Evolutionary conservation across 306 rosid species (phyloP).

Genomic region (Dryas octopetala): DNA sequence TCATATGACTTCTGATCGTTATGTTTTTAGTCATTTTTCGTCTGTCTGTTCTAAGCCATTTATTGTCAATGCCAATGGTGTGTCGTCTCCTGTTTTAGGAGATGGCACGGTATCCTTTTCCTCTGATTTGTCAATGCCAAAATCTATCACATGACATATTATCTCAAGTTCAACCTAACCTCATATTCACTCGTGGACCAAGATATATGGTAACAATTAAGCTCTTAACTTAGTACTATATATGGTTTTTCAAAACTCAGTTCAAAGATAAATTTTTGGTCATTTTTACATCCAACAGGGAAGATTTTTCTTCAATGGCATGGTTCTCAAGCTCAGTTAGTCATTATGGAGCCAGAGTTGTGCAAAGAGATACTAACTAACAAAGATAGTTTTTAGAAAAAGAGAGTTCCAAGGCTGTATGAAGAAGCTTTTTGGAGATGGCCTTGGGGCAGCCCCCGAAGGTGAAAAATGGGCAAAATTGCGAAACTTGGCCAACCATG

Average conservation of each 20-base stretch:
- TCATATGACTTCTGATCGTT: no score
- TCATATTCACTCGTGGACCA: conserved; percentile 1
- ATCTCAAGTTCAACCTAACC: conserved; percentile 8
- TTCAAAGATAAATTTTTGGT: not conserved
- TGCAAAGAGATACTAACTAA: conserved; percentile 33
- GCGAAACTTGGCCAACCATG: conserved; percentile 20
- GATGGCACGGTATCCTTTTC: no score
- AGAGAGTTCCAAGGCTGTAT: not conserved
- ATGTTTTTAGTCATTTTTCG: no score
- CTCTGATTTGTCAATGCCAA: no score
- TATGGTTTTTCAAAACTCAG: not conserved
- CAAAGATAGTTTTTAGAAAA: conserved; percentile 18
- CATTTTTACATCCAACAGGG: no score
- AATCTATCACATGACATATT: conserved; percentile 15
- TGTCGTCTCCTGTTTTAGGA: no score
- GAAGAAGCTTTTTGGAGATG: conserved; percentile 34
- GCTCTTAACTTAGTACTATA: not conserved
- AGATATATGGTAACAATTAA: conserved; percentile 7
- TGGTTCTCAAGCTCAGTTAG: conserved; percentile 26
- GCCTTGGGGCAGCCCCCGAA: conserved; percentile 12
- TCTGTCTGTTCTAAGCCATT: no score
- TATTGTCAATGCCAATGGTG: no score
- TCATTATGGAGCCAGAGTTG: conserved; percentile 31
- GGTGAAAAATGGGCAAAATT: conserved; percentile 33
- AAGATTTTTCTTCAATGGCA: not conserved